Conservation (phyloP, 2,329 filamentous ascomycete species). For the Sporothrix dimorphospora region DNA sequence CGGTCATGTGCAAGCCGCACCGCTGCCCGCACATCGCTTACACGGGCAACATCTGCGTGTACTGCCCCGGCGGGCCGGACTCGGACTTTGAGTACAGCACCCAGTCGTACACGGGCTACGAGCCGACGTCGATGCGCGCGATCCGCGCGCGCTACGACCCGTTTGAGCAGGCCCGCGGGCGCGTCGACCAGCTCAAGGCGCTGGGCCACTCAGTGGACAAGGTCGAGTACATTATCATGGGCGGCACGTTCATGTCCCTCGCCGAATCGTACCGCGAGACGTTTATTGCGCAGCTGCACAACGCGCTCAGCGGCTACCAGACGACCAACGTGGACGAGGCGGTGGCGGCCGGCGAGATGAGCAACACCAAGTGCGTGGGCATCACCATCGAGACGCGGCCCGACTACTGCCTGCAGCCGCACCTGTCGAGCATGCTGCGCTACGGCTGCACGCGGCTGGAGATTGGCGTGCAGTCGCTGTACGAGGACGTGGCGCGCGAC, state of each 20-base stretch:
- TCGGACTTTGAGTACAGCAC: constrained; percentile 99
- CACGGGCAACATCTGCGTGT: constrained; percentile 98
- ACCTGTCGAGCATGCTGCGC: constrained; percentile 93
- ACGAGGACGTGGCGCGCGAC: constrained; percentile 97
- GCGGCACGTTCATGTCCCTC: constrained; percentile 97
- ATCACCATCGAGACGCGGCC: constrained; percentile 98
- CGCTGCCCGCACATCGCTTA: constrained; percentile 97
- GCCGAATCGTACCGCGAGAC: constrained; percentile 85
- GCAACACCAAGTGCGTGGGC: constrained; percentile 92
- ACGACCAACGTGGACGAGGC: constrained; percentile 94
- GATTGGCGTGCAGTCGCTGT: constrained; percentile 93
- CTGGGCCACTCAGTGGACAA: constrained; percentile 97
- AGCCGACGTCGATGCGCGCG: constrained; percentile 97
- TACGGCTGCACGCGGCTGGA: constrained; percentile 96
- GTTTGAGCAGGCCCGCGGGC: constrained; percentile 93
- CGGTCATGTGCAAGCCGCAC: constrained; percentile 99
- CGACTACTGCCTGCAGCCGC: constrained; percentile 95
- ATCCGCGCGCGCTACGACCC: constrained; percentile 97
- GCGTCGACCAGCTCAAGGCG: constrained; percentile 95
- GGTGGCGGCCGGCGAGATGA: constrained; percentile 92
- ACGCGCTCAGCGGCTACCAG: constrained; percentile 94
- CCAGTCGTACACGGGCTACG: constrained; percentile 97
- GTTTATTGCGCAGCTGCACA: constrained; percentile 95
- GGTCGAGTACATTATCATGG: constrained; percentile 99
- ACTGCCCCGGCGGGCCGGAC: constrained; percentile 95